phyloP scores from a whole-genome alignment of 805 yeast genomes.

The Monosporozyma solicola region DNA sequence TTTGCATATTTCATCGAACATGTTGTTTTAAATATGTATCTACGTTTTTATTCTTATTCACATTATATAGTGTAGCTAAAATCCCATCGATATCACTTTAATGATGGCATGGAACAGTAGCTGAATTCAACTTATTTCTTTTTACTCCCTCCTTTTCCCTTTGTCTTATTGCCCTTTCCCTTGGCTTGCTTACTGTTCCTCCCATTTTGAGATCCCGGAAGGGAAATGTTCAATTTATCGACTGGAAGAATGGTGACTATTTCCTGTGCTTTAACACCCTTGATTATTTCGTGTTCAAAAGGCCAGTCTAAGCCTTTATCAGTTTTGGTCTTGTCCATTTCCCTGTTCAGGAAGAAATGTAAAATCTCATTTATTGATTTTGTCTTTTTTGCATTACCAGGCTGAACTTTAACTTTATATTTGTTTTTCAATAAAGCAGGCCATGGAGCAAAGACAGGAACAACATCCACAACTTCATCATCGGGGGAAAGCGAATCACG shows the following conservation, averaged over 20 bases:
- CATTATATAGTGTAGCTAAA: too few relatives aligned
- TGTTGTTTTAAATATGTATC: too few relatives aligned
- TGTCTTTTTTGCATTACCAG: slow-evolving; percentile 75
- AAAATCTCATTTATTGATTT: slow-evolving; percentile 69
- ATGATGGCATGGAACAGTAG: background rate
- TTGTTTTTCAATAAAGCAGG: slow-evolving; percentile 59
- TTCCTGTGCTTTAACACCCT: slow-evolving; percentile 53
- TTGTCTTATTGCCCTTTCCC: slow-evolving; percentile 1
- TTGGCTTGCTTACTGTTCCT: slow-evolving; percentile 4
- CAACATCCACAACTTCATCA: slow-evolving; percentile 52
- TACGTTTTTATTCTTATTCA: background rate
- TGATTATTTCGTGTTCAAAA: slow-evolving; percentile 49
- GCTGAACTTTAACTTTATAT: slow-evolving; percentile 76
- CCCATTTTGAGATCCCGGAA: slow-evolving; percentile 38
- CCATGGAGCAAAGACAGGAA: slow-evolving; percentile 95
- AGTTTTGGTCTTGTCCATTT: slow-evolving; percentile 35
- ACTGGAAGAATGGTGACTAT: slow-evolving; percentile 60
- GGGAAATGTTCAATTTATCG: slow-evolving; percentile 55
- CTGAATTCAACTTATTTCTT: background rate
- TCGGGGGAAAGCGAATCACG: slow-evolving; percentile 25
- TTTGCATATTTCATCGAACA: too few relatives aligned
- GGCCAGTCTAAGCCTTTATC: slow-evolving; percentile 61
- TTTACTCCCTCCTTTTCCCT: background rate
- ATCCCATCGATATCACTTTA: too few relatives aligned
- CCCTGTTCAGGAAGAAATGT: slow-evolving; percentile 44